Percentiles rank a stretch among this genome's conserved stretches.
phyloP scores from a whole-genome alignment of 352 stramenopile species.

The Pythium diclinum region DNA sequence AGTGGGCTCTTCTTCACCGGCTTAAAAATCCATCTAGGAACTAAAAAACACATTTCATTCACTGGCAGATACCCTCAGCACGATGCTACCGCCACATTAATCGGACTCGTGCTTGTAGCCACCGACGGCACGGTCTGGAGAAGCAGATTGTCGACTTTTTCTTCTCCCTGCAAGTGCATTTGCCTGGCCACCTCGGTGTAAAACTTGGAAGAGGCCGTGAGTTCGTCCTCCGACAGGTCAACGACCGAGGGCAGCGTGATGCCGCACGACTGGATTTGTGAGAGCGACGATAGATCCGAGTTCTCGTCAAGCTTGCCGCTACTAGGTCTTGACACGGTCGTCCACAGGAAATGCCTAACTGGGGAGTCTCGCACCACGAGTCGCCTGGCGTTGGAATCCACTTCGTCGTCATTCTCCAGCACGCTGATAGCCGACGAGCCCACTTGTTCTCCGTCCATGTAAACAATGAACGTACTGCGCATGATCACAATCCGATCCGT shows the following conservation, averaged over 20 bases:
- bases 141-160: background rate
- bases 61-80: background rate
- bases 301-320: background rate
- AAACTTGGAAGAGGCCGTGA: background rate
- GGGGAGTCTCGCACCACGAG: background rate
- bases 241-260: background rate
- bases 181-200: background rate
- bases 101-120: background rate
- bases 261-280: background rate
- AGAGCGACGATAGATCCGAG: background rate
- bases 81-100: background rate
- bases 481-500: background rate
- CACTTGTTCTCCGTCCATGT: background rate
- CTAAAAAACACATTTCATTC: too few relatives aligned
- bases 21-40: too few relatives aligned
- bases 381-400: background rate
- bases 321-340: background rate
- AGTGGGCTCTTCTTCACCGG: too few relatives aligned
- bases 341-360: background rate
- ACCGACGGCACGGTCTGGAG: background rate
- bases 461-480: background rate
- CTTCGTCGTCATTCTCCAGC: background rate
- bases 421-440: background rate
- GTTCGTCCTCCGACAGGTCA: background rate
- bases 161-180: background rate